These are phyloP conservation scores for Colletotrichum magnum DNA, from an alignment of 2,329 filamentous ascomycete genomes.

Conservation along the genomic window DNA sequence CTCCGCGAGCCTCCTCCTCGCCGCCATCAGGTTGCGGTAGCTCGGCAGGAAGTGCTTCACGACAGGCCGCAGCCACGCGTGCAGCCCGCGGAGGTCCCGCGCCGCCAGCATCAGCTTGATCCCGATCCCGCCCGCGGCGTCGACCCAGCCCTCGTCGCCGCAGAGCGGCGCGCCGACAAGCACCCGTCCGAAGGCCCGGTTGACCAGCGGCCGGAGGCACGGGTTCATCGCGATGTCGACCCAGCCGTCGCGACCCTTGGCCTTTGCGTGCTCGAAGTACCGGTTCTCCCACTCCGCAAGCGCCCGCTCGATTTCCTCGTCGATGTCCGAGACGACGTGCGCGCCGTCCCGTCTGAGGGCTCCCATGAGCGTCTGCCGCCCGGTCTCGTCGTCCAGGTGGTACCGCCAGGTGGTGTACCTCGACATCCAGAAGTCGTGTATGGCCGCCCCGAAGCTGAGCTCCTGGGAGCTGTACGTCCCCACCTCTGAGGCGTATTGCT, in stretches of 20 bases:
- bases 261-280: neutral
- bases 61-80: neutral
- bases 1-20: neutral
- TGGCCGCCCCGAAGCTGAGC: conserved; percentile 19
- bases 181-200: conserved; percentile 7
- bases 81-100: conserved; percentile 10
- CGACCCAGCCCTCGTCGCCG: conserved; percentile 1
- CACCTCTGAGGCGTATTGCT: conserved; percentile 10
- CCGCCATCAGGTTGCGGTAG: neutral
- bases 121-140: conserved; percentile 5
- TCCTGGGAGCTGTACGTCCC: neutral
- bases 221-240: neutral
- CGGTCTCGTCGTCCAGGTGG: conserved; percentile 22
- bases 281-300: neutral
- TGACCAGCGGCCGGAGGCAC: conserved; percentile 11
- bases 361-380: conserved; percentile 14
- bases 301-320: conserved; percentile 10
- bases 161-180: conserved; percentile 12
- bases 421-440: conserved; percentile 21
- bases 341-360: conserved; percentile 11
- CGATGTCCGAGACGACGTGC: neutral
- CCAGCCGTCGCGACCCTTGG: neutral
- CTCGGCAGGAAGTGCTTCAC: conserved; percentile 1
- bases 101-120: conserved; percentile 26
- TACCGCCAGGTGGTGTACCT: conserved; percentile 25